Conservation (phyloP, 1,284 basidiomycete genomes). For the Trametes sp. region DNA sequence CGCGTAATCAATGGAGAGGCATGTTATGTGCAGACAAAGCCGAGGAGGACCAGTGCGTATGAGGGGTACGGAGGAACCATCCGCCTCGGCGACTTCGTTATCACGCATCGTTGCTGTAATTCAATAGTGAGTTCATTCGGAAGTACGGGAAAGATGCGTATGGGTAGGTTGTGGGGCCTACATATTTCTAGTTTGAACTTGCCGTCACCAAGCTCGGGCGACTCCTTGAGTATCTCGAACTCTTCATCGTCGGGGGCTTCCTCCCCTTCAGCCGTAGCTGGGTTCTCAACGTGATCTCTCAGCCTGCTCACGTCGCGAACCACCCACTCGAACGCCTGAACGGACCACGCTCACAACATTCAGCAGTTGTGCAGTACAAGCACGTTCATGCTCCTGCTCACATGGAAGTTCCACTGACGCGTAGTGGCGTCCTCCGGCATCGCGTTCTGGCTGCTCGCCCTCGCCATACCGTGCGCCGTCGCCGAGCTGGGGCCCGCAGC, state of each 20-base stretch:
- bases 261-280: constrained; percentile 16
- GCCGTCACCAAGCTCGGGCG: constrained; percentile 71
- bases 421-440: constrained; percentile 51
- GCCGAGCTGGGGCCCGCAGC: constrained; percentile 25
- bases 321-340: constrained; percentile 75
- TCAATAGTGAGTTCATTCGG: background rate
- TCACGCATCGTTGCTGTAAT: constrained; percentile 19
- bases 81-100: constrained; percentile 22
- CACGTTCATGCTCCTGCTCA: constrained; percentile 38
- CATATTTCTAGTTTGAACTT: constrained; percentile 79
- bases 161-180: background rate
- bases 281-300: constrained; percentile 56
- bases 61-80: constrained; percentile 30
- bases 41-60: constrained; percentile 41
- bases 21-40: constrained; percentile 73
- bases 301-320: constrained; percentile 65
- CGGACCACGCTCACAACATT: too few species aligned
- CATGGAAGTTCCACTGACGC: constrained; percentile 70
- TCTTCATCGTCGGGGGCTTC: constrained; percentile 41
- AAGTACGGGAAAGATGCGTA: background rate
- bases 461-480: constrained; percentile 23
- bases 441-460: constrained; percentile 27
- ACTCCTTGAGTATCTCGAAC: constrained; percentile 71
- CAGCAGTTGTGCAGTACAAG: constrained; percentile 1
- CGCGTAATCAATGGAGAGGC: constrained; percentile 66